Conservation (phyloP, 495 filamentous ascomycete genomes). For the Podospora bellae-mahoneyi region DNA sequence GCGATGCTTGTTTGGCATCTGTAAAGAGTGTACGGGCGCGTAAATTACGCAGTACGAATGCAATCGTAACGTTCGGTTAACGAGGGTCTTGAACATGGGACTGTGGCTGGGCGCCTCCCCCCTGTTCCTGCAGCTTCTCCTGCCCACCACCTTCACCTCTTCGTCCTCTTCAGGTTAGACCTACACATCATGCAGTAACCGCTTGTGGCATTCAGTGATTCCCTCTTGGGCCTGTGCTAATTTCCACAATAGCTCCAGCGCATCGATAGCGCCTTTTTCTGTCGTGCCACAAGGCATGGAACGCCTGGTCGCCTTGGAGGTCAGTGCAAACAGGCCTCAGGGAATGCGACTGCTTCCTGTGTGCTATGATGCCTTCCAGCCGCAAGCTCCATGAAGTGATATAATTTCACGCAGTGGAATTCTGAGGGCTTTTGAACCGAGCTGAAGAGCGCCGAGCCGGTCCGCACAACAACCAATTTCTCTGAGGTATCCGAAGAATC, state of each 20-base stretch:
- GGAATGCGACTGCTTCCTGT: not conserved
- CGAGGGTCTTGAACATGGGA: not conserved
- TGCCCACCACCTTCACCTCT: not conserved
- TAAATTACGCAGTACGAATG: not conserved
- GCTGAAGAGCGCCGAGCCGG: not conserved
- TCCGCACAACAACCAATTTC: not conserved
- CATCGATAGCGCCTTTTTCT: constrained; percentile 17
- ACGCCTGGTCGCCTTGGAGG: not conserved
- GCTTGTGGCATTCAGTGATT: not conserved
- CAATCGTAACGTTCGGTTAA: not conserved
- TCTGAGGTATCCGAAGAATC: not conserved
- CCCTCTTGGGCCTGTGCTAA: not conserved
- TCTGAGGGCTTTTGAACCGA: not conserved
- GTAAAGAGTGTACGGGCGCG: not conserved
- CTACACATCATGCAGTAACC: not conserved
- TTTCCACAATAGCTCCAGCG: constrained; percentile 12
- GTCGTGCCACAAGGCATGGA: not conserved
- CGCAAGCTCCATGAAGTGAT: not conserved
- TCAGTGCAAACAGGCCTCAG: constrained; percentile 4
- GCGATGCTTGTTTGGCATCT: not conserved
- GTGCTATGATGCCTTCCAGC: not conserved
- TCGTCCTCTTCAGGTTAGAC: not conserved
- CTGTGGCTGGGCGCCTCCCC: constrained; percentile 6
- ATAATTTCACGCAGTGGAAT: not conserved
- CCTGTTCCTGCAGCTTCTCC: constrained; percentile 2